These are phyloP conservation scores for Wickerhamomyces bovis DNA, from an alignment of 805 yeast species.

Conservation along the genomic window DNA sequence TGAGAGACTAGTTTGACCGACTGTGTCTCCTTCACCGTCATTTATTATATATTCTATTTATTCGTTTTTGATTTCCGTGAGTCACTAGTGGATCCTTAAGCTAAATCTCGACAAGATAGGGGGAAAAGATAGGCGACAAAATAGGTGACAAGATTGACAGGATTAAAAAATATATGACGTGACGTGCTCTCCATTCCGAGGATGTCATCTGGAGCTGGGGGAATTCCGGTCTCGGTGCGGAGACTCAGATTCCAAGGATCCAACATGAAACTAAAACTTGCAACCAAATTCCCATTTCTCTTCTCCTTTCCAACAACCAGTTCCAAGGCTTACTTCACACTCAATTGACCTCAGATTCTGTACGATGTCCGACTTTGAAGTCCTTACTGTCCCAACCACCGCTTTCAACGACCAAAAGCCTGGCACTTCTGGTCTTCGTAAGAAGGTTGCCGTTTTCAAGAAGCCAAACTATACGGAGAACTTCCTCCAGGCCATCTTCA, in stretches of 20 bases:
- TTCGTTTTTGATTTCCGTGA: background rate
- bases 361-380: constrained; percentile 1
- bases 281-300: background rate
- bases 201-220: too few species aligned
- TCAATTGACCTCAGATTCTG: background rate
- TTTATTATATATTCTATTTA: background rate
- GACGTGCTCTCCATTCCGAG: background rate
- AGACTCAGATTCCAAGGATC: too few species aligned
- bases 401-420: constrained; percentile 92
- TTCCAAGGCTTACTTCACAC: background rate
- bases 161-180: too few species aligned
- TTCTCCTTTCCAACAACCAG: background rate
- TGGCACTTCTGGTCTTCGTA: constrained; percentile 95
- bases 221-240: too few species aligned
- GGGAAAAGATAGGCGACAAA: too few species aligned
- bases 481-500: constrained; percentile 81
- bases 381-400: constrained; percentile 46
- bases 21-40: background rate
- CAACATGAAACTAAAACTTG: too few species aligned
- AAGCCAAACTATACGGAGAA: constrained; percentile 81
- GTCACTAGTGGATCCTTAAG: background rate
- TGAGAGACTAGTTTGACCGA: constrained; percentile 30
- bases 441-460: constrained; percentile 82
- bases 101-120: too few species aligned
- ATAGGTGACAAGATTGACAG: too few species aligned